Evolutionary conservation across 2,329 filamentous ascomycete species (phyloP).

Genomic region (Cladobotryum protrusum): DNA sequence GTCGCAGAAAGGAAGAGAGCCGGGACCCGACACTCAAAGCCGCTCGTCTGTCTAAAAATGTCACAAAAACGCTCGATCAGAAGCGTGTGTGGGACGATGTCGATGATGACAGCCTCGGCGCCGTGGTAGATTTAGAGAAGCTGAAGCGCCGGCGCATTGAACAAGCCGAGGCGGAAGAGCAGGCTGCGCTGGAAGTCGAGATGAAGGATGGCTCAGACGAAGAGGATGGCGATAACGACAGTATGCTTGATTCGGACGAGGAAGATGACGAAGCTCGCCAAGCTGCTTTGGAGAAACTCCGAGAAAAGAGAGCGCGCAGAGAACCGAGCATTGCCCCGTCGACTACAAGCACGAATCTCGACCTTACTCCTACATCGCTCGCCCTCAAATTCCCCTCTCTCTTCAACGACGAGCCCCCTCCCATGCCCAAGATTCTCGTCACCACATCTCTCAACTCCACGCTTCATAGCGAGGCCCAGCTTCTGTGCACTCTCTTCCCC

Average conservation of each 20-base stretch:
- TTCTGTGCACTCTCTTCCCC: constrained; percentile 77
- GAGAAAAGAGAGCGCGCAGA: constrained; percentile 38
- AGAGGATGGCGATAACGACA: constrained; percentile 61
- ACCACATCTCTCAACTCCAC: constrained; percentile 88
- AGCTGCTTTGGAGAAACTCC: constrained; percentile 37
- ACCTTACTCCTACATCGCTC: constrained; percentile 55
- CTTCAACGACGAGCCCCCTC: constrained; percentile 53
- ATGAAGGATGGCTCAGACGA: constrained; percentile 41
- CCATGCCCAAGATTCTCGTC: constrained; percentile 76
- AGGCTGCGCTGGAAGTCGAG: constrained; percentile 40
- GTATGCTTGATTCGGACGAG: constrained; percentile 67
- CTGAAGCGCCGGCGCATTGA: constrained; percentile 52
- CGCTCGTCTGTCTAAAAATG: constrained; percentile 68
- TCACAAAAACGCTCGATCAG: constrained; percentile 73
- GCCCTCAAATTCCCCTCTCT: constrained; percentile 56
- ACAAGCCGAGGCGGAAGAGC: constrained; percentile 46
- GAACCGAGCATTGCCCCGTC: constrained; percentile 51
- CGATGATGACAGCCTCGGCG: constrained; percentile 53
- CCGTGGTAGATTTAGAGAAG: constrained; percentile 52
- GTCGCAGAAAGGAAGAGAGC: constrained; percentile 76
- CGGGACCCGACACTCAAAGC: constrained; percentile 71
- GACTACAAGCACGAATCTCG: constrained; percentile 57
- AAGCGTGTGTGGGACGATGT: constrained; percentile 88
- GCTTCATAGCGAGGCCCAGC: constrained; percentile 73
- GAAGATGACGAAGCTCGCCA: constrained; percentile 45